Percentiles rank a stretch among this genome's conserved stretches.
phyloP scores from a whole-genome alignment of 129 eudicot genomes.

The Arctium minus region DNA sequence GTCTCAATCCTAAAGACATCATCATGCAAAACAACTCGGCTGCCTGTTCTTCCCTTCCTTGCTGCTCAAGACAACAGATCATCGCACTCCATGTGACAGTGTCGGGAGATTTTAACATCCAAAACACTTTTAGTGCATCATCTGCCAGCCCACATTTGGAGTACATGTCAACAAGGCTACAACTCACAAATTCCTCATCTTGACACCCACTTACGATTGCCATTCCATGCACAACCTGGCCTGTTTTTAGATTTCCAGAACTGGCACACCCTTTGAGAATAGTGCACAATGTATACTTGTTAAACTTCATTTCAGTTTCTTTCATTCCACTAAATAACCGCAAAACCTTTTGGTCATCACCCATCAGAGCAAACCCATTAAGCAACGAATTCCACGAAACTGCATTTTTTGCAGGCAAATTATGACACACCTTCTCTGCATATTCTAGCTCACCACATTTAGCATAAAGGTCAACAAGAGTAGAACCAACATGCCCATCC shows the following conservation, averaged over 20 bases:
- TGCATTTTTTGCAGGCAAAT: constrained; percentile 32
- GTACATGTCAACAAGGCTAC: constrained; percentile 44
- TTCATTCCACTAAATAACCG: constrained; percentile 31
- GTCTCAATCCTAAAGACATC: constrained; percentile 32
- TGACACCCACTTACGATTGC: constrained; percentile 30
- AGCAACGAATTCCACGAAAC: constrained; percentile 47
- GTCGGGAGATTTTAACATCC: constrained; percentile 31
- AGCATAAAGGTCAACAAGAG: constrained; percentile 39
- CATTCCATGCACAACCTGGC: constrained; percentile 30
- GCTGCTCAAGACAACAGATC: constrained; percentile 42
- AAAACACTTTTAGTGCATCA: constrained; percentile 38
- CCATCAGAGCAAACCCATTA: constrained; percentile 34
- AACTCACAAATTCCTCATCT: constrained; percentile 34
- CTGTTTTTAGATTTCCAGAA: constrained; percentile 28
- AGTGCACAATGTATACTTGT: constrained; percentile 34
- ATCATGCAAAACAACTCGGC: constrained; percentile 30
- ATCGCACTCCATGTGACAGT: constrained; percentile 46
- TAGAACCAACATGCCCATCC: constrained; percentile 43
- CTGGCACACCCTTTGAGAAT: constrained; percentile 33
- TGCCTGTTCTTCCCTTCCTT: constrained; percentile 36
- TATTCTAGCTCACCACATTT: constrained; percentile 43
- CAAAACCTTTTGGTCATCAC: constrained; percentile 31
- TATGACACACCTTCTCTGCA: constrained; percentile 33
- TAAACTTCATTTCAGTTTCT: constrained; percentile 36
- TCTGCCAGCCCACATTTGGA: constrained; percentile 35